These are phyloP conservation scores for Ophiocordyceps unilateralis DNA, from an alignment of 2,329 filamentous ascomycete genomes.

Conservation along the genomic window DNA sequence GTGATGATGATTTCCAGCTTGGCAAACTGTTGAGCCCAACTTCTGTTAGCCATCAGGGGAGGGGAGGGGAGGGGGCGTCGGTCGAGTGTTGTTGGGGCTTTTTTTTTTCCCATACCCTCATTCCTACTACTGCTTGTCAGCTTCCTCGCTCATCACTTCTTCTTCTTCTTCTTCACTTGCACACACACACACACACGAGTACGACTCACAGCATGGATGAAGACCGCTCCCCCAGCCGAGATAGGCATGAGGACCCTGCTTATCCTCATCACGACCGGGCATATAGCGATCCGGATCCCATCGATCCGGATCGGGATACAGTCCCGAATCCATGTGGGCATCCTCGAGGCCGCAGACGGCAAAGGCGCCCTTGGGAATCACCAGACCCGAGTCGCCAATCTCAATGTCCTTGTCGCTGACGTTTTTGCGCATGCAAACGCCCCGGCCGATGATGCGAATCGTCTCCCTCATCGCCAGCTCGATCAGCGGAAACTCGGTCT, in stretches of 20 bases:
- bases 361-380: conserved; percentile 30
- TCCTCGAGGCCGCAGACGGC: conserved; percentile 29
- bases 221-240: conserved; percentile 19
- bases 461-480: conserved; percentile 34
- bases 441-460: conserved; percentile 31
- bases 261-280: conserved; percentile 27
- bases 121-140: conserved; percentile 1
- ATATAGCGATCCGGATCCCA: conserved; percentile 35
- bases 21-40: conserved; percentile 20
- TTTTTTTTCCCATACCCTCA: conserved; percentile 3
- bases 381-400: conserved; percentile 25
- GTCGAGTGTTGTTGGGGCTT: too few relatives aligned
- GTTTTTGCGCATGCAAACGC: conserved; percentile 34
- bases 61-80: too few relatives aligned
- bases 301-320: conserved; percentile 28
- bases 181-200: too few relatives aligned
- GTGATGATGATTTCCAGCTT: conserved; percentile 35
- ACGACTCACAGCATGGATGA: conserved; percentile 18
- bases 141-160: too few relatives aligned
- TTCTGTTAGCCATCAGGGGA: not conserved
- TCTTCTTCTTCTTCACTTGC: not conserved
- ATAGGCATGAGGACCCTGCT: conserved; percentile 11
- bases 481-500: conserved; percentile 32
- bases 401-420: conserved; percentile 23
- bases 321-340: conserved; percentile 25